Base-by-base conservation (phyloP, 192 early-diverging fungal genomes). In the Rhizophagus sp. region DNA sequence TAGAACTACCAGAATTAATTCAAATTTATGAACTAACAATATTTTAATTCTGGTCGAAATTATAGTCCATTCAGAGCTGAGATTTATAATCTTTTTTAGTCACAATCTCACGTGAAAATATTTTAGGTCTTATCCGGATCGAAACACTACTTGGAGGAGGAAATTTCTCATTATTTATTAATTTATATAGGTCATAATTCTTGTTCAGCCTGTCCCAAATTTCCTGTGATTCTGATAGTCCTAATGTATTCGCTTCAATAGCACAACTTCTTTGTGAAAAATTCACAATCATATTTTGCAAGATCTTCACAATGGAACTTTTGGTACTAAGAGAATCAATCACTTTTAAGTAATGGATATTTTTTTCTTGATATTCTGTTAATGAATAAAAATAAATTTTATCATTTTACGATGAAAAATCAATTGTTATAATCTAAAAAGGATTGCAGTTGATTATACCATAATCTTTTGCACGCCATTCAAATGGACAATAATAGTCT, bases 221-320 rank as follows among this genome's bases (percentile, higher is more conserved):
- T 1, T 22, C 63, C 63, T 63, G 52, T 34, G 74, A 34, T 3
- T 76, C 44, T 78, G 8, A 64, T 50, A 4, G 67, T 78, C 30
- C 76, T 78, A 78, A 13, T 65, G 64, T 67, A 49, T 78, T 78
- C 33, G 64, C 27, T 24, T 78, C 76, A 4, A 78, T 78, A 22
- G 1, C 24, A 25, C 76, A 78, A 78, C 76, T 78, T 78, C 67
- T 64, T 52, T 78, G 76, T 62, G 64, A 78, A 78, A 78, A 78
- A 67, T n/a, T 67, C 27, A 78, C 76, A 67, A 39, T 78, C 76
- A 78, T 67, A 78, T 34, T 64, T 77, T 66, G 62, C 1, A 77
- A 77, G 17, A 33, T 77, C 76, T 49, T 64, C 33, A 67, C 33
- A 67, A 41, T 34, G 12, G n/a, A 25, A 66, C 67, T 64, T 13